Evolutionary conservation across 202 grass and related monocot genomes (phyloP), one percentile per base, ranked within the genome.

Genomic region (Schoenoplectus tabernaemontani): DNA sequence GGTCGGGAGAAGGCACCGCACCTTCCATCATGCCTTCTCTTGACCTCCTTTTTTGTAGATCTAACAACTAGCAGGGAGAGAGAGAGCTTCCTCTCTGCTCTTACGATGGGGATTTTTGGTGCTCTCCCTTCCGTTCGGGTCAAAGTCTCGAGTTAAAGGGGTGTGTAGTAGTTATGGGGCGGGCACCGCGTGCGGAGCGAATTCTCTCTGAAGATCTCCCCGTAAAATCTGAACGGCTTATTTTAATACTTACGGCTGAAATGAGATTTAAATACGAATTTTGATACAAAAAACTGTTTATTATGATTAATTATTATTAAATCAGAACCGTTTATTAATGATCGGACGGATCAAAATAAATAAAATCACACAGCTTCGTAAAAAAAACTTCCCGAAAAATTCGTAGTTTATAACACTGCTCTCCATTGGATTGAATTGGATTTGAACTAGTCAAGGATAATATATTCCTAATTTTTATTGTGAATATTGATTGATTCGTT

Each of bases 21-120:
- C 23, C 78, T 12, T 80, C 78, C 78, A 80, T 80, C 59, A 80
- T 80, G 39, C 39, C 24, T 57, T n/a, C 77, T 65, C 38, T 57
- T 59, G n/a, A 20, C 22, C 9, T 62, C 38, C 23, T 63, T 44
- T 28, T 59, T 10, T 12, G 17, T 17, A 44, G 76, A 62, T 78
- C 76, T 78, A 36, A n/a, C 76, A 16, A 79, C 57, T 28, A 60
- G 51, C 7, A 5, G 36, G 12, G 58, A 80, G 5, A 80, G 24
- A 64, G 39, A 60, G 76, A 78, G 46, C 17, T 30, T 60, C 37
- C 19, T 78, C 51, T 78, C 46, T 77, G 9, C 44, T 56, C 30
- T 77, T 44, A 17, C 24, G 24, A 46, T 7, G 13, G 53, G 39
- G 77, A 28, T 79, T 48, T 16, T 63, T 59, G 38, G 51, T 33